phyloP scores from a whole-genome alignment of 2,329 filamentous ascomycete species.

The Pseudogymnoascus sp. region DNA sequence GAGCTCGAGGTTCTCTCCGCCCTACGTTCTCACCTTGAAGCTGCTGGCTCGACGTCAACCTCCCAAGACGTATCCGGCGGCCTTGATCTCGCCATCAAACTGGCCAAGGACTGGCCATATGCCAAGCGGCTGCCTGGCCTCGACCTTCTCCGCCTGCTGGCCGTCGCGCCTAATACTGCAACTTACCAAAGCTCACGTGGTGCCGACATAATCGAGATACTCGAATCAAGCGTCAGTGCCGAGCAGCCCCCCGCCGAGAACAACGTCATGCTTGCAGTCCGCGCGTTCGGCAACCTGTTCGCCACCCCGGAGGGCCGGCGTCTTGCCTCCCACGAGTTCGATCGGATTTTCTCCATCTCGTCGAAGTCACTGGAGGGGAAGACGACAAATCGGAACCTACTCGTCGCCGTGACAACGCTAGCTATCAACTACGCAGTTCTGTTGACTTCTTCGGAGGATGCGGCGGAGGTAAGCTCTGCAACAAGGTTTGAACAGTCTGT shows the following conservation, averaged over 20 bases:
- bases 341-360: slow-evolving; percentile 39
- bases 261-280: slow-evolving; percentile 77
- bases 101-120: slow-evolving; percentile 72
- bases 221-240: slow-evolving; percentile 52
- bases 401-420: slow-evolving; percentile 72
- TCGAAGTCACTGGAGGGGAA: slow-evolving; percentile 56
- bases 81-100: slow-evolving; percentile 58
- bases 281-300: slow-evolving; percentile 78
- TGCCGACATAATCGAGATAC: slow-evolving; percentile 48
- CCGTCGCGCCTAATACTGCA: slow-evolving; percentile 59
- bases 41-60: slow-evolving; percentile 28
- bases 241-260: slow-evolving; percentile 58
- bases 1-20: slow-evolving; percentile 56
- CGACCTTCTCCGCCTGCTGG: slow-evolving; percentile 78
- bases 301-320: slow-evolving; percentile 61
- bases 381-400: slow-evolving; percentile 67
- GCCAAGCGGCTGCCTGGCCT: slow-evolving; percentile 73
- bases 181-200: slow-evolving; percentile 44
- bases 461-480: slow-evolving; percentile 21
- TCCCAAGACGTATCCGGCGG: slow-evolving; percentile 43
- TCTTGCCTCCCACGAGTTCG: slow-evolving; percentile 50
- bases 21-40: slow-evolving; percentile 57
- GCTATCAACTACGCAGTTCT: slow-evolving; percentile 81
- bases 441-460: slow-evolving; percentile 35
- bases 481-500: slow-evolving; percentile 35